These are phyloP conservation scores for Cymbidium sinense DNA, from an alignment of 106 monocot genomes.

Conservation along the genomic window DNA sequence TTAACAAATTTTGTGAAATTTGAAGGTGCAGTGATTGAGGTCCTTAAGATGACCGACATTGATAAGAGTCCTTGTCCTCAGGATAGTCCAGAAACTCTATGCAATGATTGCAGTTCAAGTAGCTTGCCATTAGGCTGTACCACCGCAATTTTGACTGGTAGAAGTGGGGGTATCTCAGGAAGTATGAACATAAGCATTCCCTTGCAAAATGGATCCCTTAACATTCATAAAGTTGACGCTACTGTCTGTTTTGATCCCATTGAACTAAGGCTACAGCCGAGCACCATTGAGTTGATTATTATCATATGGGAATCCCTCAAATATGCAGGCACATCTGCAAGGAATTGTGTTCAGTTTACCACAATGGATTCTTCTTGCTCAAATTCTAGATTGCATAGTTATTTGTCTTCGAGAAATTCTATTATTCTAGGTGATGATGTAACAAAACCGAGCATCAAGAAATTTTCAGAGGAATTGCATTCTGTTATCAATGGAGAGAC, in stretches of 20 bases:
- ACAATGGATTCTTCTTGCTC: constrained; percentile 17
- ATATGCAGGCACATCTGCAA: constrained; percentile 17
- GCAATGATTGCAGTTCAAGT: constrained; percentile 20
- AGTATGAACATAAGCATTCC: constrained; percentile 81
- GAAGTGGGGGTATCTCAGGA: constrained; percentile 67
- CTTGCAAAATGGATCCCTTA: constrained; percentile 85
- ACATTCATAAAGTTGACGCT: constrained; percentile 68
- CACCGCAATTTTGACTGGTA: constrained; percentile 46
- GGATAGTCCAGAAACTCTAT: constrained; percentile 19
- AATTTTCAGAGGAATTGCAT: constrained; percentile 12
- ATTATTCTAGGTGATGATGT: constrained; percentile 11
- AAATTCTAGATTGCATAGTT: constrained; percentile 4
- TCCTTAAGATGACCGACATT: constrained; percentile 53
- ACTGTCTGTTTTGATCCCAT: constrained; percentile 72
- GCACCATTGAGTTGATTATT: constrained; percentile 58
- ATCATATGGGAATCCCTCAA: constrained; percentile 51
- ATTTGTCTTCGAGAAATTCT: constrained; percentile 12
- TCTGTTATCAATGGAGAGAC: constrained; percentile 28
- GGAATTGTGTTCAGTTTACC: constrained; percentile 10
- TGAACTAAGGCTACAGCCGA: constrained; percentile 51
- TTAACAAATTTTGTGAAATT: constrained; percentile 87
- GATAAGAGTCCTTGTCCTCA: constrained; percentile 2
- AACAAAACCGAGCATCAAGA: constrained; percentile 3
- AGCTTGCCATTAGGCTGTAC: constrained; percentile 20
- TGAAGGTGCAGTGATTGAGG: constrained; percentile 59